Conservation (phyloP, 1,284 basidiomycete species). For the Xanthoconium separans region DNA sequence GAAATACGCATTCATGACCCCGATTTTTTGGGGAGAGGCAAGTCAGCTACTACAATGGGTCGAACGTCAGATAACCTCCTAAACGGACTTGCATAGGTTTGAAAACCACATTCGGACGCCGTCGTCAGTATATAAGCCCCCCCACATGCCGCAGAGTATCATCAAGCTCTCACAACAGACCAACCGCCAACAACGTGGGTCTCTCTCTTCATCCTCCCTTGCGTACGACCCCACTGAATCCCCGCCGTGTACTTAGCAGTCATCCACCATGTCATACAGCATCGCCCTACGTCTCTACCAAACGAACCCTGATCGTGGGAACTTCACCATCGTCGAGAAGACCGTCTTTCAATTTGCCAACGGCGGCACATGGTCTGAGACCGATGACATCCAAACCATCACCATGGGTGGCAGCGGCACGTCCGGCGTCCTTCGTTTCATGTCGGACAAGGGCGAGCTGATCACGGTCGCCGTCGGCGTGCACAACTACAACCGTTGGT, state of each 20-base stretch:
- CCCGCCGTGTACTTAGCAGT: neutral
- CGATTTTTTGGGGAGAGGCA: too few species aligned
- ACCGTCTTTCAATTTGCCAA: constrained; percentile 34
- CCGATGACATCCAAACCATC: constrained; percentile 26
- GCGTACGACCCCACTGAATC: neutral
- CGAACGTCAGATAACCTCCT: too few species aligned
- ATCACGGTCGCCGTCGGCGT: constrained; percentile 39
- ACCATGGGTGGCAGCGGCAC: constrained; percentile 38
- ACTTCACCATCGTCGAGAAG: constrained; percentile 36
- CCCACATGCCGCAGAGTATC: neutral
- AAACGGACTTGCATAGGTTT: too few species aligned
- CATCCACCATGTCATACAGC: constrained; percentile 31
- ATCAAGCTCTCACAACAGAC: neutral
- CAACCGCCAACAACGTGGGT: constrained; percentile 1
- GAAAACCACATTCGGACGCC: too few species aligned
- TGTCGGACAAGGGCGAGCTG: constrained; percentile 27
- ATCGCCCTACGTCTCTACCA: constrained; percentile 36
- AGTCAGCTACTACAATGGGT: too few species aligned
- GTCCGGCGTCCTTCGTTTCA: constrained; percentile 38
- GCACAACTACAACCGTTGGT: constrained; percentile 36
- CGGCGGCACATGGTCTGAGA: constrained; percentile 33
- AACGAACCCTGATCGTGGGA: constrained; percentile 25
- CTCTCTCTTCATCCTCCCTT: neutral
- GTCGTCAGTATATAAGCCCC: too few species aligned
- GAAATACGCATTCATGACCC: too few species aligned